Evolutionary conservation across 495 filamentous ascomycete species (phyloP).

Genomic region (Talaromyces thailandensis): DNA sequence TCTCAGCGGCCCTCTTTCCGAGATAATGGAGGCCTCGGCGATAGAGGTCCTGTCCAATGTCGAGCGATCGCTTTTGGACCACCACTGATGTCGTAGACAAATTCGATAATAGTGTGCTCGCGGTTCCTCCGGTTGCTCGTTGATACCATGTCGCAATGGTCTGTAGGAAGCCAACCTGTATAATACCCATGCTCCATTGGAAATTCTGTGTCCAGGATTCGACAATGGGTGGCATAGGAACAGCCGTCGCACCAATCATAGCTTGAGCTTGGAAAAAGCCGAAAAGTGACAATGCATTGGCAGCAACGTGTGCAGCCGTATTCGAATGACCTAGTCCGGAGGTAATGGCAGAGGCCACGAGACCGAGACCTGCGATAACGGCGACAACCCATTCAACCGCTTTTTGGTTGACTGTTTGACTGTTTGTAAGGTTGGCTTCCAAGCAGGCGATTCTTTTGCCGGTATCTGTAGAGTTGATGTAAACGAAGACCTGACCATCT

Average conservation of each 20-base stretch:
- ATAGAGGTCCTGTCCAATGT: slow-evolving; percentile 29
- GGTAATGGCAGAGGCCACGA: slow-evolving; percentile 75
- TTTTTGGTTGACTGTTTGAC: slow-evolving; percentile 83
- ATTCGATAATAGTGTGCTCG: slow-evolving; percentile 68
- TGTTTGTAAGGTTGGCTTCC: slow-evolving; percentile 82
- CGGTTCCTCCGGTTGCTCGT: slow-evolving; percentile 80
- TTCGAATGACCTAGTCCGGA: slow-evolving; percentile 87
- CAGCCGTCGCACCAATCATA: slow-evolving; percentile 81
- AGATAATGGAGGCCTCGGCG: slow-evolving; percentile 39
- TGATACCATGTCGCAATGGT: slow-evolving; percentile 93
- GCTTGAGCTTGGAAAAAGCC: slow-evolving; percentile 95
- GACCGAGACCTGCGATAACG: slow-evolving; percentile 72
- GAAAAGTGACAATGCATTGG: slow-evolving; percentile 87
- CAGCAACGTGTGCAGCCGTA: slow-evolving; percentile 89
- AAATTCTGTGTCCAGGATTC: slow-evolving; percentile 96
- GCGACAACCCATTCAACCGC: slow-evolving; percentile 86
- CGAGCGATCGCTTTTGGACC: slow-evolving; percentile 63
- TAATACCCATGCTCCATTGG: slow-evolving; percentile 98
- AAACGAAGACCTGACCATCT: slow-evolving; percentile 76
- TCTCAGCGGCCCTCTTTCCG: slow-evolving; percentile 32
- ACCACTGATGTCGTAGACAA: slow-evolving; percentile 73
- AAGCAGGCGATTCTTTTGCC: slow-evolving; percentile 71
- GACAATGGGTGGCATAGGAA: slow-evolving; percentile 84
- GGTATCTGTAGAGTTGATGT: slow-evolving; percentile 59
- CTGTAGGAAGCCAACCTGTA: slow-evolving; percentile 80